Evolutionary conservation across 805 yeast species (phyloP).

Genomic region (Candida hungchunana): DNA sequence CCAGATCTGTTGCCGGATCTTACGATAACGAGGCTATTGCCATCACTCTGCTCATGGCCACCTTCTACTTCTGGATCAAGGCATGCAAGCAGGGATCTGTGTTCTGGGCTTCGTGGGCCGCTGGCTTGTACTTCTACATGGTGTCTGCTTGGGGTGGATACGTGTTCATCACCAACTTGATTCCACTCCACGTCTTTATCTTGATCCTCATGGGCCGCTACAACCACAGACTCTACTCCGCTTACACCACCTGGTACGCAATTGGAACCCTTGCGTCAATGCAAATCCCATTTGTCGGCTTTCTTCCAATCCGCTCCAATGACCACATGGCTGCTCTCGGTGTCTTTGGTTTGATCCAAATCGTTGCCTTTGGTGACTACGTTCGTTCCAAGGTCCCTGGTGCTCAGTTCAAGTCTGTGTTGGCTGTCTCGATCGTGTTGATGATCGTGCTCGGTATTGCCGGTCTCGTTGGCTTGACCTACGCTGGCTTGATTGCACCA

Average conservation of each 20-base stretch:
- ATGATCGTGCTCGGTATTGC: slow-evolving; percentile 60
- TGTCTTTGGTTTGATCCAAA: slow-evolving; percentile 90
- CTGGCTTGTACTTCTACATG: slow-evolving; percentile 94
- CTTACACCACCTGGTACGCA: slow-evolving; percentile 95
- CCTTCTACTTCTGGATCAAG: slow-evolving; percentile 95
- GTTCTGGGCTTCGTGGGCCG: slow-evolving; percentile 76
- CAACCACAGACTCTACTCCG: slow-evolving; percentile 73
- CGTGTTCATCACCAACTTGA: slow-evolving; percentile 95
- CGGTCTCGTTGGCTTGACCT: slow-evolving; percentile 76
- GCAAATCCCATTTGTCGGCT: slow-evolving; percentile 99
- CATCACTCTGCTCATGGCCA: slow-evolving; percentile 89
- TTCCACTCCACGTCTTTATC: slow-evolving; percentile 92
- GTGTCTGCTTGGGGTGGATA: slow-evolving; percentile 99
- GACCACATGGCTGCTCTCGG: slow-evolving; percentile 99
- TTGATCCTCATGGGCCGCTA: slow-evolving; percentile 93
- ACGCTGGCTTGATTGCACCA: slow-evolving; percentile 92
- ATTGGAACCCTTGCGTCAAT: slow-evolving; percentile 96
- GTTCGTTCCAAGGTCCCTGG: slow-evolving; percentile 70
- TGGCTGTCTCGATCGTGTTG: slow-evolving; percentile 53
- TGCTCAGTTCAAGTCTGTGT: slow-evolving; percentile 65
- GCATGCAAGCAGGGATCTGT: slow-evolving; percentile 89
- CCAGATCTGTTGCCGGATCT: slow-evolving; percentile 97
- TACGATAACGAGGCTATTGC: slow-evolving; percentile 99
- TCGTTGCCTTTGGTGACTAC: slow-evolving; percentile 82
- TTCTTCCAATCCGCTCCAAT: slow-evolving; percentile 91